Conservation (phyloP, 208 protist species). For the Trypanosoma cruzi region DNA sequence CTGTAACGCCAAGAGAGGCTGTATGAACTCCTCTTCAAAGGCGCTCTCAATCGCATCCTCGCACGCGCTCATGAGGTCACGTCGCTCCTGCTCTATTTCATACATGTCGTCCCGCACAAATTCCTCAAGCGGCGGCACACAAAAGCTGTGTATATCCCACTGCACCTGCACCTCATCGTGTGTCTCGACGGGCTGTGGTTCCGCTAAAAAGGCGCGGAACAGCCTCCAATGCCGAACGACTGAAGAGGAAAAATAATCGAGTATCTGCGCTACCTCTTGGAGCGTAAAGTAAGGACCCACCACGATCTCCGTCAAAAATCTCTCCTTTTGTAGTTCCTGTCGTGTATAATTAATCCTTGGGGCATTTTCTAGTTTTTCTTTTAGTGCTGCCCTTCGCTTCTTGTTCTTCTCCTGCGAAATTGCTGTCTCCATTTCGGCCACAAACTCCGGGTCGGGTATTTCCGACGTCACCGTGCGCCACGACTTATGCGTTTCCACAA, state of each 20-base stretch:
- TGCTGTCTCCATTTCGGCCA: slow-evolving; percentile 45
- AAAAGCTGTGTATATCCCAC: slow-evolving; percentile 38
- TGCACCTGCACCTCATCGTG: slow-evolving; percentile 10
- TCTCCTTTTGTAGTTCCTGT: slow-evolving; percentile 29
- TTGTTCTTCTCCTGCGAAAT: slow-evolving; percentile 50
- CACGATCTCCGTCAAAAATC: slow-evolving; percentile 43
- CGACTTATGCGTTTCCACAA: slow-evolving; percentile 33
- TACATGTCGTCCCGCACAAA: slow-evolving; percentile 55
- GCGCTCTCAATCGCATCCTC: slow-evolving; percentile 26
- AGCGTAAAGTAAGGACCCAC: slow-evolving; percentile 65
- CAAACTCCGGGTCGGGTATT: slow-evolving; percentile 53
- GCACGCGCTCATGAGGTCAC: slow-evolving; percentile 36
- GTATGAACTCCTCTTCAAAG: slow-evolving; percentile 38
- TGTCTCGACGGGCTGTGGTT: slow-evolving; percentile 24
- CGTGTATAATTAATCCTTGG: slow-evolving; percentile 35
- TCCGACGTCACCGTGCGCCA: slow-evolving; percentile 30
- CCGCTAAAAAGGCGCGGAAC: slow-evolving; percentile 42
- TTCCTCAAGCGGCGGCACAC: slow-evolving; percentile 54
- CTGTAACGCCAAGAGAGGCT: slow-evolving; percentile 15
- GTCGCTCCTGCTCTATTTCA: slow-evolving; percentile 31
- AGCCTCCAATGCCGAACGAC: slow-evolving; percentile 66
- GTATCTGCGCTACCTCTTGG: slow-evolving; percentile 48
- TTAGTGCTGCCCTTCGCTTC: slow-evolving; percentile 48
- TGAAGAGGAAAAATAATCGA: slow-evolving; percentile 63
- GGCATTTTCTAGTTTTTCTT: slow-evolving; percentile 36